Evolutionary conservation across 805 yeast species (phyloP).

Genomic region (Saturnispora dispora): DNA sequence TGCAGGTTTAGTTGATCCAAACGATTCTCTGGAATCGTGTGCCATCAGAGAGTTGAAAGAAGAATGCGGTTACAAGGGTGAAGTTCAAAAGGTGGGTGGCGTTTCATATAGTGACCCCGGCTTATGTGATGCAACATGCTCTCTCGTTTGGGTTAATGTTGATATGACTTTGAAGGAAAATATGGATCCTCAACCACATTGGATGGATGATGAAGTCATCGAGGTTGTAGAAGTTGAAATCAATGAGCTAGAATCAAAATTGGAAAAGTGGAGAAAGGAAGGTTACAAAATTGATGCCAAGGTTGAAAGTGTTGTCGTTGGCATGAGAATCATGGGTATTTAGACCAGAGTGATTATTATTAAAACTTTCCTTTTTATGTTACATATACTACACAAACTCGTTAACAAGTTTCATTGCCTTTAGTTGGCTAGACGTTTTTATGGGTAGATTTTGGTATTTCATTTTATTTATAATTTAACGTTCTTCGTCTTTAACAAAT

Average conservation of each 20-base stretch:
- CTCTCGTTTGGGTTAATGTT: conserved; percentile 67
- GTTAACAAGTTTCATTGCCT: neutral
- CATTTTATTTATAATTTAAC: neutral
- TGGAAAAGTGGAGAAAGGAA: conserved; percentile 43
- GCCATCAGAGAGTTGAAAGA: conserved; percentile 84
- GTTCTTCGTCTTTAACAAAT: conserved; percentile 20
- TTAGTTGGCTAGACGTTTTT: neutral
- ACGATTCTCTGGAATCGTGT: conserved; percentile 66
- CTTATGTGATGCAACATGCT: conserved; percentile 80
- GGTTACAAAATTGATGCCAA: conserved; percentile 84
- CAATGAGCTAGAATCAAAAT: conserved; percentile 41
- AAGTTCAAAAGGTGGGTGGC: conserved; percentile 22
- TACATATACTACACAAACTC: neutral
- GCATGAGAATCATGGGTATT: conserved; percentile 25
- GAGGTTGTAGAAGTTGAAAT: conserved; percentile 77
- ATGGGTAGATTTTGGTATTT: neutral
- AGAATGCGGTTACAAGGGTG: conserved; percentile 88
- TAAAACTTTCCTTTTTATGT: neutral
- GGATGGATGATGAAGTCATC: conserved; percentile 89
- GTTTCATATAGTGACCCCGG: conserved; percentile 43
- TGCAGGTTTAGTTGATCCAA: conserved; percentile 87
- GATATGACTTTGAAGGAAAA: conserved; percentile 64
- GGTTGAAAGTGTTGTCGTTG: conserved; percentile 78
- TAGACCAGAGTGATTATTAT: neutral
- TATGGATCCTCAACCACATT: conserved; percentile 54